Evolutionary conservation across 331 rosid genomes (phyloP).

Genomic region (Malus hybrid): DNA sequence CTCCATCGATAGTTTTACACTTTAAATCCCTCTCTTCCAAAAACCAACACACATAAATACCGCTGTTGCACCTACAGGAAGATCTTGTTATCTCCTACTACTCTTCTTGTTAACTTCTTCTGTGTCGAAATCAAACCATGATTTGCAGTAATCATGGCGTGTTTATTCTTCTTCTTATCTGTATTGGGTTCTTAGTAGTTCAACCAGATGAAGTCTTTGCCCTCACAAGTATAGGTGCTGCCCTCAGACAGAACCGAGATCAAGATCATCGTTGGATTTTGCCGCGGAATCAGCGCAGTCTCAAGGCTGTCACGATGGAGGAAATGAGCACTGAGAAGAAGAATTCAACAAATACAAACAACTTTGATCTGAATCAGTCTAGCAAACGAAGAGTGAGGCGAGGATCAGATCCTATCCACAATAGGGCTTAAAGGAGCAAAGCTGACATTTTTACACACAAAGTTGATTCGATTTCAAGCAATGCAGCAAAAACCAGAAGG

Average conservation of each 20-base stretch:
- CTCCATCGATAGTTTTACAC: conserved; percentile 38
- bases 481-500: conserved; percentile 36
- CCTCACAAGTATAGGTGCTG: conserved; percentile 38
- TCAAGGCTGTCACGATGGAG: conserved; percentile 26
- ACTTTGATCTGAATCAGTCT: conserved; percentile 61
- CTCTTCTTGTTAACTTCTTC: conserved; percentile 14
- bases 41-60: conserved; percentile 46
- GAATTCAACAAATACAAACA: conserved; percentile 25
- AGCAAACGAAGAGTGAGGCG: conserved; percentile 78
- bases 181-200: conserved; percentile 45
- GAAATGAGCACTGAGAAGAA: conserved; percentile 34
- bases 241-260: conserved; percentile 36
- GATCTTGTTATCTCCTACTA: conserved; percentile 3
- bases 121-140: conserved; percentile 32
- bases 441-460: conserved; percentile 13
- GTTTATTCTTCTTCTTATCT: conserved; percentile 45
- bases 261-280: conserved; percentile 22
- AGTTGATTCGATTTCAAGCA: conserved; percentile 13
- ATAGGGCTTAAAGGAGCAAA: conserved; percentile 39
- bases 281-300: conserved; percentile 31
- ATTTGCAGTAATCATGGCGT: conserved; percentile 34
- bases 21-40: conserved; percentile 48
- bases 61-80: conserved; percentile 48
- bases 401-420: conserved; percentile 99
- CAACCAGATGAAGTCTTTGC: conserved; percentile 41